Base-by-base conservation (phyloP, 106 monocot species). In the Apostasia shenzhenica region DNA sequence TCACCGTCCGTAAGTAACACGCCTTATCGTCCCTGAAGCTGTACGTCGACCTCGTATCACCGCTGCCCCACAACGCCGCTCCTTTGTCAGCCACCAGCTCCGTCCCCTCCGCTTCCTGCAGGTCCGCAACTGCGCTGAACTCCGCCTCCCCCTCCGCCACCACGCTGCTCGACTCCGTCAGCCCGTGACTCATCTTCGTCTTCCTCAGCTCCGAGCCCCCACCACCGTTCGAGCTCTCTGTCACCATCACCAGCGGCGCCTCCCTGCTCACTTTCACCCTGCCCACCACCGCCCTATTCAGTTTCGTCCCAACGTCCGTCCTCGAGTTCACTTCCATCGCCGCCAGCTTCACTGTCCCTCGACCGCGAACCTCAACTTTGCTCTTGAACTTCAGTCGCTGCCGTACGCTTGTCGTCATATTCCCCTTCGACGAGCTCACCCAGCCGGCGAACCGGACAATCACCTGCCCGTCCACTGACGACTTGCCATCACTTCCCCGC, bases 361-460 rank as follows among this genome's bases (percentile, higher is more conserved):
- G 61, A 3, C 66, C 70, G 68, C 71, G 57, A 14, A 74, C 67
- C 64, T 66, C 73, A 1, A 86, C 71, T 1, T 38, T 42, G 65
- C 86, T 87, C 49, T 77, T 77, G 68, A 80, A 87, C 71, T 78
- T 75, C 57, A 74, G 55, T 38, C 67, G 43, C 41, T 78, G 80
- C 13, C 68, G 63, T 11, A 83, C 10, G 8, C 45, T 50, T 1
- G 79, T 80, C n/a, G 82, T 83, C 2, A 80, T 43, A 48, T 87
- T 87, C 12, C 82, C 82, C 43, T 74, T 39, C 1, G 86, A 87
- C 37, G 82, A 83, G 42, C 77, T 72, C 43, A 77, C 86, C 86
- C 86, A 87, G 4, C 86, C 86, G 0, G 62, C 2, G 73, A 87
- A 80, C 14, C 71, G 38, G 6, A 60, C 55, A 4, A 61, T 63